Evolutionary conservation across 148 eudicot genomes (phyloP).

Genomic region (Cornus florida): DNA sequence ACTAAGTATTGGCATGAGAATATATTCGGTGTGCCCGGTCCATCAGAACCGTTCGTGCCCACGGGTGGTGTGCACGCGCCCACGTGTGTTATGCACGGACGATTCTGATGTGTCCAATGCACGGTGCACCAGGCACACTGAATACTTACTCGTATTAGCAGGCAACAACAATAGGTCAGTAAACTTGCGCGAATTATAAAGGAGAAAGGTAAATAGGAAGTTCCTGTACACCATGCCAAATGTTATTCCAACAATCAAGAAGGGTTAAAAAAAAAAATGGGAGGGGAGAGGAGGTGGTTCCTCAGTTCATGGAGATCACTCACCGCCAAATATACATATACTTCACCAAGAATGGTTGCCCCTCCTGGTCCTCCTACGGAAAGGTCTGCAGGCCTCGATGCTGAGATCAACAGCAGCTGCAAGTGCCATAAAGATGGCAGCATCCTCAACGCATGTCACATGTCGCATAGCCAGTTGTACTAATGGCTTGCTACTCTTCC

Average conservation of each 20-base stretch:
- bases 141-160: no score
- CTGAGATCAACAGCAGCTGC: constrained; percentile 66
- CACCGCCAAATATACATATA: constrained; percentile 5
- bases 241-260: neutral
- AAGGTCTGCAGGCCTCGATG: constrained; percentile 56
- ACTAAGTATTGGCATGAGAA: no score
- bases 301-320: neutral
- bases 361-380: constrained; percentile 38
- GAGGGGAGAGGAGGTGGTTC: neutral
- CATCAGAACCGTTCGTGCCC: no score
- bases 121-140: no score
- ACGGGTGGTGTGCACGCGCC: no score
- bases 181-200: neutral
- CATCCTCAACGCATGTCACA: constrained; percentile 56
- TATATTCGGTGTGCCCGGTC: no score
- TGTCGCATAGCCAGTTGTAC: constrained; percentile 63
- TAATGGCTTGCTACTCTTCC: constrained; percentile 51
- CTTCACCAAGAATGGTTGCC: constrained; percentile 49
- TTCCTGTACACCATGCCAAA: neutral
- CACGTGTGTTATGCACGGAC: no score
- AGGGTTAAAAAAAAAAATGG: neutral
- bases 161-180: neutral
- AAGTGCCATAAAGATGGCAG: constrained; percentile 63
- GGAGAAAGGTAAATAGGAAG: neutral
- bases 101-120: no score